A percentile compares a stretch with the other conserved stretches of the same genome.
Evolutionary conservation across 1,284 basidiomycete species (phyloP).

Genomic region (Cutaneotrichosporon mucoides): DNA sequence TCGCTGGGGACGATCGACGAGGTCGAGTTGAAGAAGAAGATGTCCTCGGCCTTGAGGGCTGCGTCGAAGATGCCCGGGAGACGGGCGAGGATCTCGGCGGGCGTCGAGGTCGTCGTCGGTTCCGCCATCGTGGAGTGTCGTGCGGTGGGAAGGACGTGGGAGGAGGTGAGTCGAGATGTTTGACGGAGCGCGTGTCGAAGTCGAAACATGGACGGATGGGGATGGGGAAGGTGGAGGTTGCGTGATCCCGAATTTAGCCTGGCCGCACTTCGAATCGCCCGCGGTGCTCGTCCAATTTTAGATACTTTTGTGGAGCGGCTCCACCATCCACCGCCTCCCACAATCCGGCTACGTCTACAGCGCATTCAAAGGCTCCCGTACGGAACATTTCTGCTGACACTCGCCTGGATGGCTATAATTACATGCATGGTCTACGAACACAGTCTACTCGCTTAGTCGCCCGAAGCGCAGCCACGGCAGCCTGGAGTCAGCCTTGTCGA

Average conservation of each 20-base stretch:
- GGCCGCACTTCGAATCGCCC: no score
- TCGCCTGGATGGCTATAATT: background rate
- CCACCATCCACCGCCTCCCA: no score
- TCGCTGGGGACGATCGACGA: constrained; percentile 53
- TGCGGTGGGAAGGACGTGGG: background rate
- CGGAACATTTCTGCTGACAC: no score
- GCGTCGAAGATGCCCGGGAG: constrained; percentile 60
- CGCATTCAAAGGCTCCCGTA: no score
- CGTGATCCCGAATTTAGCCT: no score
- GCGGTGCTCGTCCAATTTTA: no score
- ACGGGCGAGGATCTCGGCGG: constrained; percentile 57
- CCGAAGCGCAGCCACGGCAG: constrained; percentile 9
- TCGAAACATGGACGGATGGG: no score
- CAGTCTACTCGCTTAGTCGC: constrained; percentile 3
- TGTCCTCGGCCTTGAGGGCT: constrained; percentile 63
- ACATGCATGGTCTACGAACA: constrained; percentile 6
- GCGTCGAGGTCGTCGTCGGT: constrained; percentile 26
- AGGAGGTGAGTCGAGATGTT: background rate
- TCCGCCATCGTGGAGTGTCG: constrained; percentile 14
- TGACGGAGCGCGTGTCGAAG: no score
- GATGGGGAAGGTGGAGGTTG: no score
- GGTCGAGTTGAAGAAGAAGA: constrained; percentile 71
- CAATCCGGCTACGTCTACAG: no score
- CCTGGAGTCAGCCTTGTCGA: background rate
- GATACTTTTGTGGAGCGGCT: no score